phyloP scores from a whole-genome alignment of 306 rosid species.

The Corylus americana region DNA sequence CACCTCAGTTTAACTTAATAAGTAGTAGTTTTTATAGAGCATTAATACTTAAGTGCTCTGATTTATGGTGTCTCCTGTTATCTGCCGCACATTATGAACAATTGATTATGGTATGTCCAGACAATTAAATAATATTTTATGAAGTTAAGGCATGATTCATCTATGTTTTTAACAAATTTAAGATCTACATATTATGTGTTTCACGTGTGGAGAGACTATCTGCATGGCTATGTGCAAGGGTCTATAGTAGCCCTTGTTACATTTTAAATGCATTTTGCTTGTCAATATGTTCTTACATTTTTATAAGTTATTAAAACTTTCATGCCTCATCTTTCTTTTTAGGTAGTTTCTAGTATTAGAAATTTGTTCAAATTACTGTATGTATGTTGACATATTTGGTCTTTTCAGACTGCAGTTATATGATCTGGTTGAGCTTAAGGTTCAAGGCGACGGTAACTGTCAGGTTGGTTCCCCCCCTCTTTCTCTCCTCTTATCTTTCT shows the following conservation, averaged over 20 bases:
- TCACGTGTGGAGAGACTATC: not conserved
- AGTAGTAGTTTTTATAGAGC: not conserved
- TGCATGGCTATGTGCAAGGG: not conserved
- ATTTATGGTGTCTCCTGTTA: not conserved
- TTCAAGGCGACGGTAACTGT: slow-evolving; percentile 95
- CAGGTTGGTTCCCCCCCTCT: slow-evolving; percentile 56
- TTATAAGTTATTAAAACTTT: not conserved
- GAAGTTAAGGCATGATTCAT: not conserved
- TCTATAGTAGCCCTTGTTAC: not conserved
- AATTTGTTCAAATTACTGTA: not conserved
- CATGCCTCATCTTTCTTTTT: not conserved
- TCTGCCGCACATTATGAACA: not conserved
- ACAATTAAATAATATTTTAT: not conserved
- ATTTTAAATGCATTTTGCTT: not conserved
- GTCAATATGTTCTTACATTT: not conserved
- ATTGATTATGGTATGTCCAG: not conserved
- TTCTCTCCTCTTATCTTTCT: not conserved
- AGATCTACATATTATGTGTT: not conserved
- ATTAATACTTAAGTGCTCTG: not conserved
- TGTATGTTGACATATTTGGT: slow-evolving; percentile 32
- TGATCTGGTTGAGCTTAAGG: slow-evolving; percentile 79
- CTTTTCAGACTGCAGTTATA: slow-evolving; percentile 75
- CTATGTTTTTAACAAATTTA: not conserved
- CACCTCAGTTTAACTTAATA: not conserved
- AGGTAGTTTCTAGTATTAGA: not conserved